Evolutionary conservation across 305 asterid genomes (phyloP).

Genomic region (Fraxinus paxiana): DNA sequence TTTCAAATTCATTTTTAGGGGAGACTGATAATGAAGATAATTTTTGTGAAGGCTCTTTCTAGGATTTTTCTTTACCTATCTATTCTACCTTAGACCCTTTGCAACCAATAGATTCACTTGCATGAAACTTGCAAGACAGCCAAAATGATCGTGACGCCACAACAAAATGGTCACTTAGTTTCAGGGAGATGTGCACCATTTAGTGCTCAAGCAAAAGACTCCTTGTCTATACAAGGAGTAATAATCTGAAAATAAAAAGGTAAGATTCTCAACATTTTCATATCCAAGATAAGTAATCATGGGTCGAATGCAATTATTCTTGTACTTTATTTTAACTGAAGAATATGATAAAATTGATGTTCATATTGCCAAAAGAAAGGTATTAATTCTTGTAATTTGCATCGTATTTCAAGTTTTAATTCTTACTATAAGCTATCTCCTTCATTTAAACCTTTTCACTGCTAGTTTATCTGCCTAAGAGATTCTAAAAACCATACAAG

Average conservation of each 20-base stretch:
- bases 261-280: neutral
- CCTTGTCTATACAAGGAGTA: neutral
- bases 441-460: neutral
- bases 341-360: neutral
- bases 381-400: neutral
- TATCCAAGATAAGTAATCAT: neutral
- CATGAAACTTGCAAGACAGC: neutral
- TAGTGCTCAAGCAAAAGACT: neutral
- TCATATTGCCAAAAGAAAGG: neutral
- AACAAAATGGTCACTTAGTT: neutral
- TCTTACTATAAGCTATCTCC: neutral
- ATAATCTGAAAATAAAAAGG: neutral
- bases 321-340: neutral
- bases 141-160: neutral
- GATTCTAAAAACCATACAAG: neutral
- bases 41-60: too few species aligned
- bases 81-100: neutral
- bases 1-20: too few species aligned
- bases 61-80: too few species aligned
- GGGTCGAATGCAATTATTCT: neutral
- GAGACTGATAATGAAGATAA: too few species aligned
- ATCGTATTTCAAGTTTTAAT: neutral
- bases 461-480: neutral
- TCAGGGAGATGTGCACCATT: neutral
- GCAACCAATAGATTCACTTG: neutral